Base-by-base conservation (phyloP, 1,284 basidiomycete genomes). In the Ceratobasidium theobromae region DNA sequence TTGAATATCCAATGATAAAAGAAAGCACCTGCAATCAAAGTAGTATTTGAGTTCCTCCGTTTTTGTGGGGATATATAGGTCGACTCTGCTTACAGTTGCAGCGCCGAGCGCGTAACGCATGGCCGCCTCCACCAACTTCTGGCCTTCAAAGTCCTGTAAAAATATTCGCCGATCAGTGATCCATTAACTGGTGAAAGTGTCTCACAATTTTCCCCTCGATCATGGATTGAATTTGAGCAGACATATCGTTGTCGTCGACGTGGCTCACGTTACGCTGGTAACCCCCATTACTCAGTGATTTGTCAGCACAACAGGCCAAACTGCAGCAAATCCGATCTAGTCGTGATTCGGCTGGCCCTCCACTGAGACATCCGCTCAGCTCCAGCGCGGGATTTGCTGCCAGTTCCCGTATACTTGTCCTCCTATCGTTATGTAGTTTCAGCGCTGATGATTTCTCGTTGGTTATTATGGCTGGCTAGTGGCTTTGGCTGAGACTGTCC, bases 61-160 rank as follows among this genome's bases (percentile, higher is more conserved):
- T 12, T 18, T 9, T 27, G n/a, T 45, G 46, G 35, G 53, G 23
- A 38, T 38, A 38, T 38, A 16, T n/a, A 16, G 27, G 49, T 41
- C 14, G 5, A 76, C 81, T 71, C 66, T 82, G 72, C 78, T 66
- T 35, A 79, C 75, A 5, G 78, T 77, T 3, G 75, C 68, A 9
- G 68, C 73, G 33, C 76, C 70, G 21, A 80, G 68, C 8, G 77
- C 78, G 66, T 82, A 72, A 30, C 79, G 80, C 33, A 79, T 72
- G 30, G 87, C 77, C 55, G 77, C 72, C 67, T 90, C 88, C 0
- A 83, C 84, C 25, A 77, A 73, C 68, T 81, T 82, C 73, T 91
- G 88, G 0, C 88, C 88, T 71, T 84, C 81, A 75, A 89, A 91
- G 73, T 91, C 89, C 88, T 91, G 65, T 8, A 38, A 38, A 38